A percentile compares a stretch with the other conserved stretches of the same genome.
phyloP scores from a whole-genome alignment of 257 asterid genomes.

The Scutellaria minor region DNA sequence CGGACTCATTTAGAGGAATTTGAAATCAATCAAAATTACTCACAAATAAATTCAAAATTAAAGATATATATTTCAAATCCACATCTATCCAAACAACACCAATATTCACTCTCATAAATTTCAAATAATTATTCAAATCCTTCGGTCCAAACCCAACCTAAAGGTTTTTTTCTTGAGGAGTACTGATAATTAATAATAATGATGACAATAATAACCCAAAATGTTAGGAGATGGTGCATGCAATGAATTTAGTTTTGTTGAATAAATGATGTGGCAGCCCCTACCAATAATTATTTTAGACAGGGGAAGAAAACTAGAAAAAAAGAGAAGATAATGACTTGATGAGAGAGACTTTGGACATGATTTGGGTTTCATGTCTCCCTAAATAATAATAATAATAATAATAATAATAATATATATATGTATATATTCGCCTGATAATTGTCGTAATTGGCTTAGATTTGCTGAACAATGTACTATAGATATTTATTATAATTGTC shows the following conservation, averaged over 20 bases:
- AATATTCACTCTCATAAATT: too few species aligned
- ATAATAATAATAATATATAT: too few species aligned
- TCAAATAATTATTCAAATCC: too few species aligned
- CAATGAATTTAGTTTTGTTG: slow-evolving; percentile 37
- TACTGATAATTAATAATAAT: too few species aligned
- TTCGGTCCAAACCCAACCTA: too few species aligned
- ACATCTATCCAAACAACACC: too few species aligned
- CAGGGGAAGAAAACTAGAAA: slow-evolving; percentile 27
- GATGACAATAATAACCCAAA: background rate
- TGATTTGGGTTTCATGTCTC: slow-evolving; percentile 36
- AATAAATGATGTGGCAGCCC: slow-evolving; percentile 18
- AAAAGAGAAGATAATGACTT: slow-evolving; percentile 34
- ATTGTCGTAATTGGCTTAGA: slow-evolving; percentile 31
- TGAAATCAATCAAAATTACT: too few species aligned
- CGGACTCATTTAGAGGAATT: too few species aligned
- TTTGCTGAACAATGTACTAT: background rate
- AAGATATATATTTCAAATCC: too few species aligned
- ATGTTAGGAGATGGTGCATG: slow-evolving; percentile 6
- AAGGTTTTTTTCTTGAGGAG: too few species aligned
- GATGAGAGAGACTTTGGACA: slow-evolving; percentile 30
- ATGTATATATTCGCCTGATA: slow-evolving; percentile 20
- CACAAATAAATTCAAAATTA: too few species aligned
- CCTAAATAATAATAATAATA: background rate
- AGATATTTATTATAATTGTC: background rate
- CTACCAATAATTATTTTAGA: slow-evolving; percentile 26